Base-by-base conservation (phyloP, 148 eudicot genomes). In the Tetragonia tetragonoides region DNA sequence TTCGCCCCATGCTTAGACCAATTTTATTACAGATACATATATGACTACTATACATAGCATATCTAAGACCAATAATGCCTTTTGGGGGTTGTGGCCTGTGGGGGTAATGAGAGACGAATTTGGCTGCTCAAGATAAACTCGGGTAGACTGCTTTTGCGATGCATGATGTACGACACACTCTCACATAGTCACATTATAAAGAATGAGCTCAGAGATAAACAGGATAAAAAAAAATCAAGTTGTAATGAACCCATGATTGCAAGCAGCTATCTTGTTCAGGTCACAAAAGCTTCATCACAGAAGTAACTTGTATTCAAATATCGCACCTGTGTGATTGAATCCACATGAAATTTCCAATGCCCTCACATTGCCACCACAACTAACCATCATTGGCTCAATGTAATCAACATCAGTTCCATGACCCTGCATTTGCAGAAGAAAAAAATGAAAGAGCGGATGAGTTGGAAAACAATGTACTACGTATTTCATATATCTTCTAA, bases 321-420 rank as follows among this genome's bases (percentile, higher is more conserved):
- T 76, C 34, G 96, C 96, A 73, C 86, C 99, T 6, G 99, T 93
- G 79, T 95, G 99, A 84, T 95, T 95, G 78, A 95, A 93, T 79
- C 99, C 99, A 47, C 99, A 95, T 8, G 99, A 95, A 42, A 95
- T 80, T 76, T 87, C 87, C 71, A 93, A 75, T 74, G 94, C 97
- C 84, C 86, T 93, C 51, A 91, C 86, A 76, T 87, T 85, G 81
- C 75, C 81, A 24, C 86, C 92, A 57, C 88, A 86, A 62, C 86
- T 83, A n/a, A 93, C 78, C 79, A 77, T 59, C 73, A 74, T 71
- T 69, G 99, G 97, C 77, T 83, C 76, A 14, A 87, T 80, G 79
- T 90, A 91, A 87, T 95, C 99, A 62, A 90, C 86, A 80, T 95
- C 99, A 74, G 90, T 83, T 40, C 97, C 99, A 67, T 78, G 91